These are phyloP conservation scores for Lycium barbarum DNA, from an alignment of 257 asterid species.

Conservation along the genomic window DNA sequence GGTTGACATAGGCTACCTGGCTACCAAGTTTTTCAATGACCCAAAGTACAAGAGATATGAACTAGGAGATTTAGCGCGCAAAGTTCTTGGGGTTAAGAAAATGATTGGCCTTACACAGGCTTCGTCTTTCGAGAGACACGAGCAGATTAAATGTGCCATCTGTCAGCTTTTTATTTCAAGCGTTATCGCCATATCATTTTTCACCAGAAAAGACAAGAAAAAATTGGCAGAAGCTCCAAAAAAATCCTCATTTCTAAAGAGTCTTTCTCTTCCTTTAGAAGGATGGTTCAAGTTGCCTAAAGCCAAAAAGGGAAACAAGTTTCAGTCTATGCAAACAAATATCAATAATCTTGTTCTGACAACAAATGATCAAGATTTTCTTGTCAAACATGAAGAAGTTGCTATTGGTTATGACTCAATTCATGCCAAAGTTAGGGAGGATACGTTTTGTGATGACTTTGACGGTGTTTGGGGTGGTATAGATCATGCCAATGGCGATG, in stretches of 20 bases:
- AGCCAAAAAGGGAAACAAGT: slow-evolving; percentile 44
- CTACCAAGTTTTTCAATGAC: slow-evolving; percentile 60
- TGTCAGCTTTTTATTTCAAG: slow-evolving; percentile 77
- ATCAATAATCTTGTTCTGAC: slow-evolving; percentile 31
- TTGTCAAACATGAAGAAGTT: slow-evolving; percentile 28
- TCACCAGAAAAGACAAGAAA: slow-evolving; percentile 49
- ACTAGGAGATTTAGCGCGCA: slow-evolving; percentile 62
- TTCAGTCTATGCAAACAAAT: slow-evolving; percentile 31
- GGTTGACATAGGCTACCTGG: slow-evolving; percentile 74
- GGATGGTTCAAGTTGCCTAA: slow-evolving; percentile 69
- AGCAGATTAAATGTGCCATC: slow-evolving; percentile 69
- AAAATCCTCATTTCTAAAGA: slow-evolving; percentile 62
- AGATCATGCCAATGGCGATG: slow-evolving; percentile 14
- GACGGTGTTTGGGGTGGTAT: slow-evolving; percentile 13
- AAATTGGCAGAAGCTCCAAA: slow-evolving; percentile 37
- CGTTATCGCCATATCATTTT: slow-evolving; percentile 66
- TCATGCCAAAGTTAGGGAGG: slow-evolving; percentile 31
- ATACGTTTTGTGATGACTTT: slow-evolving; percentile 25
- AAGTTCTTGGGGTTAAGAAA: slow-evolving; percentile 70
- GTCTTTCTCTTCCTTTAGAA: slow-evolving; percentile 60
- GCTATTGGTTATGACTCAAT: slow-evolving; percentile 32
- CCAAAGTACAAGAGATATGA: slow-evolving; percentile 65
- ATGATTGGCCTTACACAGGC: slow-evolving; percentile 76
- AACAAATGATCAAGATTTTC: slow-evolving; percentile 33
- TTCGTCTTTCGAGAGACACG: slow-evolving; percentile 76